Percentiles rank a stretch among this genome's conserved stretches.
Evolutionary conservation across 148 eudicot genomes (phyloP).

Genomic region (Silene conica): DNA sequence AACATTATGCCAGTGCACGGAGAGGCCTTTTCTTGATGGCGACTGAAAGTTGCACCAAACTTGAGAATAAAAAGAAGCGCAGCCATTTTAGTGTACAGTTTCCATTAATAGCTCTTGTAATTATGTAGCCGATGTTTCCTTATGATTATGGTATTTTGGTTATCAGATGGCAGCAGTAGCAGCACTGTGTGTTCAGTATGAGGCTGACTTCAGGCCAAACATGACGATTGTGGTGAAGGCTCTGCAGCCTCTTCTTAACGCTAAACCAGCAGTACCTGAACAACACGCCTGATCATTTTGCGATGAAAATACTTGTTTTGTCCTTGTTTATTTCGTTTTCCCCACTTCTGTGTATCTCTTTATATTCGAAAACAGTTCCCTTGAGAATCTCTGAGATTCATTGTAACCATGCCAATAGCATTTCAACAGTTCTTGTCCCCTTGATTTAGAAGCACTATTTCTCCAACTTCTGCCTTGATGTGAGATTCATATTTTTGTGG

Average conservation of each 20-base stretch:
- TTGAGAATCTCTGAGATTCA: background rate
- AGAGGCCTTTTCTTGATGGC: too few species aligned
- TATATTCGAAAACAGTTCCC: slow-evolving; percentile 2
- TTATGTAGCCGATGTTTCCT: background rate
- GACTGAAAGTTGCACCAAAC: too few species aligned
- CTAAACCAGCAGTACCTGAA: slow-evolving; percentile 8
- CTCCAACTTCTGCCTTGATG: slow-evolving; percentile 3
- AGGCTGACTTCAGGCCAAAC: slow-evolving; percentile 93
- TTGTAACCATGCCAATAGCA: background rate
- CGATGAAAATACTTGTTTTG: background rate
- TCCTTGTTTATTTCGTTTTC: slow-evolving; percentile 1
- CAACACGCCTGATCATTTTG: slow-evolving; percentile 3
- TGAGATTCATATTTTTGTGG: background rate
- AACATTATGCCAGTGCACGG: too few species aligned
- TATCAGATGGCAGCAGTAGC: slow-evolving; percentile 94
- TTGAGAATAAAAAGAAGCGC: too few species aligned
- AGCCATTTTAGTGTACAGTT: too few species aligned
- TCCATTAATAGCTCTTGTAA: background rate
- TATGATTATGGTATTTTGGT: background rate
- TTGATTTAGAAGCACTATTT: slow-evolving; percentile 8
- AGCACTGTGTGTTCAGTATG: slow-evolving; percentile 91
- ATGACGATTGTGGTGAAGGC: slow-evolving; percentile 98
- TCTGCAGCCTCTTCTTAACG: slow-evolving; percentile 49
- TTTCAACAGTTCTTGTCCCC: slow-evolving; percentile 1
- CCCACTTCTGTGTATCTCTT: slow-evolving; percentile 10